A percentile compares a stretch with the other conserved stretches of the same genome.
Conservation (phyloP, 1,284 basidiomycete species). For the Ustilago sp. region DNA sequence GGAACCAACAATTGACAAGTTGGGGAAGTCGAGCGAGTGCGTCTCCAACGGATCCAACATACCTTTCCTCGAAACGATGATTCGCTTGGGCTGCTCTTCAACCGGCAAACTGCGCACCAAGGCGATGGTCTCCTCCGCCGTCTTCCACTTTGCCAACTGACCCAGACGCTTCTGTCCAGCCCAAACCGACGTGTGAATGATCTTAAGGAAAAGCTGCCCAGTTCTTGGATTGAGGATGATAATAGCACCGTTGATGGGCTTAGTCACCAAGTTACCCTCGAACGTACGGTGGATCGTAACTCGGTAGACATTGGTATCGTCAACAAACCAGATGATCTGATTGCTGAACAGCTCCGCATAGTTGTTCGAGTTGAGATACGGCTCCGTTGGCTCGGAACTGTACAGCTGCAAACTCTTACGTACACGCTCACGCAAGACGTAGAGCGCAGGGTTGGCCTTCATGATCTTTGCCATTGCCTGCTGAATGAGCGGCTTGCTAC, state of each 20-base stretch:
- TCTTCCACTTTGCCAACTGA: constrained; percentile 99
- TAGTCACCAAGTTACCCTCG: constrained; percentile 99
- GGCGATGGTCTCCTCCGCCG: constrained; percentile 99
- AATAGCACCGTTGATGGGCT: constrained; percentile 99
- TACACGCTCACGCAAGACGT: constrained; percentile 97
- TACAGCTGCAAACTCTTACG: constrained; percentile 98
- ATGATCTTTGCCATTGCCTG: constrained; percentile 99
- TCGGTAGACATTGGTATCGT: constrained; percentile 99
- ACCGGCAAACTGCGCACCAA: constrained; percentile 95
- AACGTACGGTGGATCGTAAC: constrained; percentile 99
- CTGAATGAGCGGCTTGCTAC: constrained; percentile 95
- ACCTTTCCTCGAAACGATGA: constrained; percentile 99
- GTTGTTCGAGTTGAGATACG: constrained; percentile 95
- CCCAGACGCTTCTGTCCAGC: constrained; percentile 99
- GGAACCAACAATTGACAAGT: constrained; percentile 99
- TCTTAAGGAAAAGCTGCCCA: constrained; percentile 97
- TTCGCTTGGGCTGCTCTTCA: constrained; percentile 98
- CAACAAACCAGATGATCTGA: constrained; percentile 99
- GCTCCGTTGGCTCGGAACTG: constrained; percentile 98
- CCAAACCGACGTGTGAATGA: constrained; percentile 99
- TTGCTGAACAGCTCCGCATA: constrained; percentile 99
- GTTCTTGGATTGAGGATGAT: constrained; percentile 99
- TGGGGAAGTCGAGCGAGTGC: constrained; percentile 97
- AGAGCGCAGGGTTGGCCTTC: constrained; percentile 98
- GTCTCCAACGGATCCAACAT: constrained; percentile 94